Base-by-base conservation (phyloP, 1,284 basidiomycete genomes). In the Boletus semigastroideus region DNA sequence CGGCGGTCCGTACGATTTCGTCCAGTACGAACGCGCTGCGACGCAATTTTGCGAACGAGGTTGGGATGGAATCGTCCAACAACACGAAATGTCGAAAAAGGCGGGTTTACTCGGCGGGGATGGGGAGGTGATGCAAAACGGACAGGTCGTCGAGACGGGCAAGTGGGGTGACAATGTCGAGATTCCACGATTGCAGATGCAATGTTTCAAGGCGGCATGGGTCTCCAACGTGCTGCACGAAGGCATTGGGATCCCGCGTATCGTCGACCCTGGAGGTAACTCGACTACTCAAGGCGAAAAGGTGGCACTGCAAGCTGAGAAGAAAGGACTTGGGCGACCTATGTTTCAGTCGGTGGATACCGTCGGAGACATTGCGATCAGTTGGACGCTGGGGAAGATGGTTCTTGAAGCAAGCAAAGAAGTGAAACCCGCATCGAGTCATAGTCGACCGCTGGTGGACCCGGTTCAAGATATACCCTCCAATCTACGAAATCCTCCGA, bases 141-240 rank as follows among this genome's bases (percentile, higher is more conserved):
- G 84, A 16, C 70, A 81, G 51, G 67, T 86, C 16, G 79, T 86
- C 22, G 79, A 79, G 27, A 78, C 82, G 9, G 86, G 86, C 1
- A 80, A 81, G 62, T 87, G 84, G 83, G 84, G 83, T 8, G 76
- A 84, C 19, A 73, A 81, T 42, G 86, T 97, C 48, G 93, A 95
- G 65, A 72, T 91, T 37, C 82, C 88, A 34, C 83, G 96, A 31
- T 73, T 99, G 54, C 84, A 96, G 73, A 92, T 96, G 88, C 97
- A 99, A 67, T 99, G 97, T 69, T 99, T 99, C 86, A 99, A 99
- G 70, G 94, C 96, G 1, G 95, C 96, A 2, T 99, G 97, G 97
- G 83, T 99, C 53, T 87, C 90, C 51, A 98, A 98, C 65, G 90
- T 99, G 22, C 74, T 99, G 5, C 96, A 99, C 65, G 92, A 98